Evolutionary conservation across 306 rosid species (phyloP).

Genomic region (Cotoneaster glaucophyllus): DNA sequence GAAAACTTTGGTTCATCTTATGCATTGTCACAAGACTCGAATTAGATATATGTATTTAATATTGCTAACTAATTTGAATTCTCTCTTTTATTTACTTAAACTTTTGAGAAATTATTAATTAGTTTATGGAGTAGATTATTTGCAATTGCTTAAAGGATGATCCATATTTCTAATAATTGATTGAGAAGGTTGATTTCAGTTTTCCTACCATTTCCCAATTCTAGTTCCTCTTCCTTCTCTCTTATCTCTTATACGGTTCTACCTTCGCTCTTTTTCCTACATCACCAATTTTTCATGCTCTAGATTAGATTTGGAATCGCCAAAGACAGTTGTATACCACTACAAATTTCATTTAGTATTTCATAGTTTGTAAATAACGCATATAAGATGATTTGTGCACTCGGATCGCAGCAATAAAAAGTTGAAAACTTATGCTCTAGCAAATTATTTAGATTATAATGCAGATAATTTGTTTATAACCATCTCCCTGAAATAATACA

Average conservation of each 20-base stretch:
- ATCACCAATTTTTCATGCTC: background rate
- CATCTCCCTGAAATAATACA: background rate
- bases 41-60: too few relatives aligned
- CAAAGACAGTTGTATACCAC: background rate
- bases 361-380: background rate
- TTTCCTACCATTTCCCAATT: background rate
- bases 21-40: background rate
- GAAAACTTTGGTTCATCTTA: background rate
- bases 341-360: background rate
- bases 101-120: too few relatives aligned
- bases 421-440: background rate
- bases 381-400: background rate
- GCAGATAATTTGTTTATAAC: background rate
- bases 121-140: too few relatives aligned
- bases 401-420: background rate
- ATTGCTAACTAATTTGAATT: too few relatives aligned
- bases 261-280: background rate
- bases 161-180: background rate
- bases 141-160: background rate
- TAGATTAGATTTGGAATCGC: background rate
- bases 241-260: background rate
- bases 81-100: too few relatives aligned
- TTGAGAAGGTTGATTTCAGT: background rate
- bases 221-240: background rate
- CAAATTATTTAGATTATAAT: background rate